Conservation (phyloP, 148 eudicot genomes). For the Fagopyrum tataricum region DNA sequence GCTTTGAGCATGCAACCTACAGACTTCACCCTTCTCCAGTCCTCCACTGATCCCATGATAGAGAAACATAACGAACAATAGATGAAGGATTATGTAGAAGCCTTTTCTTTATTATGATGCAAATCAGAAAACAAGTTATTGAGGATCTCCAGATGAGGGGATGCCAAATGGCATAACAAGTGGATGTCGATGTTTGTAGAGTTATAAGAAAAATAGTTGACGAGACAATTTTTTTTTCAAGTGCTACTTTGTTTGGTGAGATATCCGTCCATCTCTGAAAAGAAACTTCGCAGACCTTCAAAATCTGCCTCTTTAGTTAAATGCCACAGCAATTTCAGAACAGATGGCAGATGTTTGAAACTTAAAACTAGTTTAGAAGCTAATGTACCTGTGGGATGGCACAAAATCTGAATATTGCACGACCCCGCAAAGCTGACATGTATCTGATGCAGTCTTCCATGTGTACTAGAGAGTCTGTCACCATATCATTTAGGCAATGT, state of each 20-base stretch:
- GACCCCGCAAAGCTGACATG: conserved; percentile 67
- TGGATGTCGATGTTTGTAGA: no score
- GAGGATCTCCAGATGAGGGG: no score
- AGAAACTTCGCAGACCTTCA: background rate
- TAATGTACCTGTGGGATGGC: conserved; percentile 90
- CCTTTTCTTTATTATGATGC: no score
- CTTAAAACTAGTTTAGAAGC: conserved; percentile 1
- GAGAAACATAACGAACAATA: no score
- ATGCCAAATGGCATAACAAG: no score
- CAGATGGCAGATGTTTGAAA: background rate
- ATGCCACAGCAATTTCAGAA: conserved; percentile 1
- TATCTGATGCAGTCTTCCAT: conserved; percentile 73
- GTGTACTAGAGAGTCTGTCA: conserved; percentile 78
- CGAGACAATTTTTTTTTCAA: background rate
- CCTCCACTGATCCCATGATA: no score
- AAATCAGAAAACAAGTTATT: no score
- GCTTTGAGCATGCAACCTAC: background rate
- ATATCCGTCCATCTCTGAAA: background rate
- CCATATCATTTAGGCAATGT: conserved; percentile 94
- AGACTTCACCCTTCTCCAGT: background rate
- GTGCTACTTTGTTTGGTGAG: background rate
- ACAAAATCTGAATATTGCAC: conserved; percentile 76
- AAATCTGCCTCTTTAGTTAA: background rate
- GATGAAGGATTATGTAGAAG: no score
- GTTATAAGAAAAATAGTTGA: background rate